These are phyloP conservation scores for Ambrosiella xylebori DNA, from an alignment of 2,329 filamentous ascomycete genomes.

Conservation along the genomic window DNA sequence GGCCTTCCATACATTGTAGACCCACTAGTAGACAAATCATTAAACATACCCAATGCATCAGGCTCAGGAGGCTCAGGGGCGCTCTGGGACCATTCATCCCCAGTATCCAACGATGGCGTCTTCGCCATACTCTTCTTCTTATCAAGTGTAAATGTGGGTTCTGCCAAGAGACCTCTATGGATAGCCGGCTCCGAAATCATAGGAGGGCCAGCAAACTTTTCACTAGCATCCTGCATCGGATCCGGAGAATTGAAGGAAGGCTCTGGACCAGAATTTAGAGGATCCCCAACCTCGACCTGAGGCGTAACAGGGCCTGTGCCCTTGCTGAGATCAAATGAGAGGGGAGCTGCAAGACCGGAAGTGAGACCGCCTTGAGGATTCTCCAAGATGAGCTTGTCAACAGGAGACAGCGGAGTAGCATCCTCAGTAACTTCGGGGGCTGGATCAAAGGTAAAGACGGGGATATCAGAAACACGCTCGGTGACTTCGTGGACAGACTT, in stretches of 20 bases:
- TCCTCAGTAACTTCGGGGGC: background rate
- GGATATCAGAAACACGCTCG: background rate
- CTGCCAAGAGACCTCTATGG: background rate
- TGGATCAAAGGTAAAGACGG: background rate
- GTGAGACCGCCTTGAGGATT: background rate
- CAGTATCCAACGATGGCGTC: constrained; percentile 7
- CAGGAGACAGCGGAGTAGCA: background rate
- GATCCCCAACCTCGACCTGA: background rate
- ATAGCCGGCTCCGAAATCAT: background rate
- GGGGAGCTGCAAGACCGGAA: background rate
- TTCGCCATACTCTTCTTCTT: background rate
- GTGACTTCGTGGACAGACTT: background rate
- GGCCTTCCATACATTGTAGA: background rate
- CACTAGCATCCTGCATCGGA: background rate
- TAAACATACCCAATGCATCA: background rate
- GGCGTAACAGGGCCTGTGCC: background rate
- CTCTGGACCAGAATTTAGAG: background rate
- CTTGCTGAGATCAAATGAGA: background rate
- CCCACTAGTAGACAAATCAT: background rate
- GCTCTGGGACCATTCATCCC: background rate
- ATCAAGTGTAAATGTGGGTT: constrained; percentile 1
- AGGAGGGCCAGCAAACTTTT: background rate
- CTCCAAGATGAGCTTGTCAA: background rate
- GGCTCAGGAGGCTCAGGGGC: background rate
- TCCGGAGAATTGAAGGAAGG: constrained; percentile 1